A percentile compares a stretch with the other conserved stretches of the same genome.
Evolutionary conservation across 352 stramenopile genomes (phyloP).

Genomic region (Phytophthora nicotianae): DNA sequence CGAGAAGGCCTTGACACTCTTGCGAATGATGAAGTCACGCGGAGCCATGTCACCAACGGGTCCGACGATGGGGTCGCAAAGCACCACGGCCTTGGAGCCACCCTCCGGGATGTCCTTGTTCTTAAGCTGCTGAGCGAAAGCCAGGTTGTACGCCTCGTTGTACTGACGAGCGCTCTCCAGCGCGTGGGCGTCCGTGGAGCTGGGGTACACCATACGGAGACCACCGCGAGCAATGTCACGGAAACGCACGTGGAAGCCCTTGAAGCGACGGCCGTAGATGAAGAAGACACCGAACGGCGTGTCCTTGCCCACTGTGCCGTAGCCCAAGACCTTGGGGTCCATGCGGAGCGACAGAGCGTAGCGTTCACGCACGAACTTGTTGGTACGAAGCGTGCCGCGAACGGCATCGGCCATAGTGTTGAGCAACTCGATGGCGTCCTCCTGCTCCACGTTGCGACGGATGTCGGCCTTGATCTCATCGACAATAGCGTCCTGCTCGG

Average conservation of each 20-base stretch:
- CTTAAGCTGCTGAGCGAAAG: constrained; percentile 87
- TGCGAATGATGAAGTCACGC: constrained; percentile 92
- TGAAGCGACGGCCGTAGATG: constrained; percentile 96
- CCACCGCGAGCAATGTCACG: constrained; percentile 82
- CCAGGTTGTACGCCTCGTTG: constrained; percentile 87
- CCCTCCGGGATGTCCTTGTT: constrained; percentile 90
- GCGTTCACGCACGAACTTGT: constrained; percentile 82
- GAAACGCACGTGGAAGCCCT: constrained; percentile 89
- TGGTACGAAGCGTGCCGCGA: constrained; percentile 75
- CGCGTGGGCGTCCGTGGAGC: constrained; percentile 60
- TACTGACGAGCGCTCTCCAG: constrained; percentile 79
- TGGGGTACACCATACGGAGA: constrained; percentile 79
- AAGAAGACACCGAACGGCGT: constrained; percentile 97
- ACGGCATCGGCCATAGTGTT: constrained; percentile 84
- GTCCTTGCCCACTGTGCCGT: constrained; percentile 85
- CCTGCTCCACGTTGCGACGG: constrained; percentile 70
- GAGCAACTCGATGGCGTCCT: constrained; percentile 75
- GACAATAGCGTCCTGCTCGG: constrained; percentile 50
- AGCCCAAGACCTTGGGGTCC: constrained; percentile 80
- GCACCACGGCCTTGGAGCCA: constrained; percentile 83
- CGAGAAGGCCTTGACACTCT: constrained; percentile 98
- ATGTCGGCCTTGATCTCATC: constrained; percentile 75
- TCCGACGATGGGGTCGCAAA: constrained; percentile 78
- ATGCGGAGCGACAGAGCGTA: constrained; percentile 85
- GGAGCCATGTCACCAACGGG: constrained; percentile 76